Evolutionary conservation across 805 yeast genomes (phyloP), one percentile per base, ranked within the genome.

Genomic region (Wickerhamomyces bovis): DNA sequence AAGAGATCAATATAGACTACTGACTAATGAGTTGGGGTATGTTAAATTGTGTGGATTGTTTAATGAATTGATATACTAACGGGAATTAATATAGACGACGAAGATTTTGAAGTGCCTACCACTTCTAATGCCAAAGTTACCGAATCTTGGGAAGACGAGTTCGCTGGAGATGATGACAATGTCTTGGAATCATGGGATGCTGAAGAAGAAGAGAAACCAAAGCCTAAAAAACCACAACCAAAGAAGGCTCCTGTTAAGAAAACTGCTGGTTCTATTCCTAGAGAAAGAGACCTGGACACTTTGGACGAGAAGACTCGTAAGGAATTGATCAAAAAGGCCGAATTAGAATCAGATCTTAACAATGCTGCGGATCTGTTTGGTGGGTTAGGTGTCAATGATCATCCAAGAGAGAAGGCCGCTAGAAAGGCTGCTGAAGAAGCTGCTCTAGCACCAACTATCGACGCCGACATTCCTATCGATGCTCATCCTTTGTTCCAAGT

Each of bases 301-400:
- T 77, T 85, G 38, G 96, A 88, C 64, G 85, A 80, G 53, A 73
- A 71, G 52, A 82, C 92, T n/a, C 76, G 88, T 61, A 78, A 72
- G 56, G 89, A 85, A 61, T 66, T 89, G 66, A 73, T 86, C 67
- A 83, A 75, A 61, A 73, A 84, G 64, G 95, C 94, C 19, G 96
- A 92, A 68, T 60, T 88, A 49, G 83, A 80, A 42, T 78, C 95
- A 23, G 99, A 92, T 69, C 73, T 92, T 65, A 88, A 87, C 66
- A 88, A 87, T 63, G 98, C 99, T 26, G 92, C 96, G 9, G 95
- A 87, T 57, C 72, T 92, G 57, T 89, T 92, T 63, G 96, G 89
- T 28, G 89, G 88, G 15, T 64, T 76, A 46, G 74, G 74, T 50
- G 79, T 78, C 30, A 75, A 73, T 46, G 76, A 75, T 21, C 78